A percentile compares a stretch with the other conserved stretches of the same genome.
Conservation (phyloP, 768 basidiomycete species). For the Filobasidium wieringae region DNA sequence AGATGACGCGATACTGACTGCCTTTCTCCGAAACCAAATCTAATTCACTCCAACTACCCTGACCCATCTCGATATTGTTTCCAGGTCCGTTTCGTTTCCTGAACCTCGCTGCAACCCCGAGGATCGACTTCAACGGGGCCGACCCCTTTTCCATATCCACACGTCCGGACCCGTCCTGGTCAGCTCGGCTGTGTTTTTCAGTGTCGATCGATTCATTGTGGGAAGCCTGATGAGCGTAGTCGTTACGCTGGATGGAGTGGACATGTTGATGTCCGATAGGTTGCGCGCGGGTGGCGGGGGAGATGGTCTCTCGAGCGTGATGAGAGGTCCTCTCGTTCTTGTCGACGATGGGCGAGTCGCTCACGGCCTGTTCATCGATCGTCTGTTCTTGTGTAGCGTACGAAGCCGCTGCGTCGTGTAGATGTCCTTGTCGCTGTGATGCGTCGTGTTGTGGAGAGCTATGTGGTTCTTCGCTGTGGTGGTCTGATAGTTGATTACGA, state of each 20-base stretch:
- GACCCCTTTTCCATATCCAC: neutral
- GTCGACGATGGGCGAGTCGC: neutral
- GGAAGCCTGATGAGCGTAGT: neutral
- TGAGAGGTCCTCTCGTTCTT: neutral
- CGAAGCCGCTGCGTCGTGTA: neutral
- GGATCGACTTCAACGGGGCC: neutral
- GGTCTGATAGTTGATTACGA: slow-evolving; percentile 3
- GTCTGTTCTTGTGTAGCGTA: neutral
- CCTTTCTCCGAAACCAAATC: neutral
- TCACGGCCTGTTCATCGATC: neutral
- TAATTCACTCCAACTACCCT: neutral
- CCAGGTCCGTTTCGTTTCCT: neutral
- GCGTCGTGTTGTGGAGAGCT: neutral
- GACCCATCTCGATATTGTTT: neutral
- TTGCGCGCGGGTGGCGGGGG: neutral
- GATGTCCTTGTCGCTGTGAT: neutral
- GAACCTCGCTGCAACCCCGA: neutral
- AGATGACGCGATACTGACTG: neutral
- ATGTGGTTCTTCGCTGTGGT: neutral
- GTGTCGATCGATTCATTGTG: neutral
- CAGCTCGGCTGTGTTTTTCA: neutral
- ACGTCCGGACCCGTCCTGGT: neutral
- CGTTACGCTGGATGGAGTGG: too few species aligned
- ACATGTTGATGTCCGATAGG: neutral
- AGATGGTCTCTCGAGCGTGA: too few species aligned